Percentiles rank a stretch among this genome's conserved stretches.
Evolutionary conservation across 2,329 filamentous ascomycete genomes (phyloP).

Genomic region (Fusarium sp.): DNA sequence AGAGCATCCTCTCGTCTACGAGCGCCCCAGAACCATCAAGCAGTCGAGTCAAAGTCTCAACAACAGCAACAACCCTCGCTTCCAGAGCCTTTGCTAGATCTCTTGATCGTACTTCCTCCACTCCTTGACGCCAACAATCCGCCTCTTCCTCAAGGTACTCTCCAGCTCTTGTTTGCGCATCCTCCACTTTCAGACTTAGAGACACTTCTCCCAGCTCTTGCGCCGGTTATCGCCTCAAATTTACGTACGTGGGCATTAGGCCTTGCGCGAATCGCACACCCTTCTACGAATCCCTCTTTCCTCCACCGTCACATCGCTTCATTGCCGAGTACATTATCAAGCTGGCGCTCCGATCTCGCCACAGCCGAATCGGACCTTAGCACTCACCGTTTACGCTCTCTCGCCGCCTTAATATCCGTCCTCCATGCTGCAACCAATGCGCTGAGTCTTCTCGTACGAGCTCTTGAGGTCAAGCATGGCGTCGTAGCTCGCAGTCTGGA

Average conservation of each 20-base stretch:
- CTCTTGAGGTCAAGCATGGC: conserved; percentile 69
- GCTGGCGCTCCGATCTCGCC: conserved; percentile 54
- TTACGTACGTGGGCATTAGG: conserved; percentile 64
- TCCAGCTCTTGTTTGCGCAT: conserved; percentile 62
- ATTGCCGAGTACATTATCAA: conserved; percentile 58
- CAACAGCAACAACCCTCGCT: conserved; percentile 45
- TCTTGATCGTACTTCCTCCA: conserved; percentile 67
- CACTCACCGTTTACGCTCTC: conserved; percentile 56
- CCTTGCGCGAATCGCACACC: conserved; percentile 63
- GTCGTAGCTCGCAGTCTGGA: conserved; percentile 64
- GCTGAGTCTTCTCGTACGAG: conserved; percentile 60
- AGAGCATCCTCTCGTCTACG: conserved; percentile 48
- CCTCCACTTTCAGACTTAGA: conserved; percentile 65
- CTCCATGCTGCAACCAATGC: conserved; percentile 57
- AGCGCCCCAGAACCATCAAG: conserved; percentile 34
- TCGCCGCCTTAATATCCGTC: conserved; percentile 55
- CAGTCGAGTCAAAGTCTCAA: conserved; percentile 42
- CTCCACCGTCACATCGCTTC: conserved; percentile 69
- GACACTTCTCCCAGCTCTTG: conserved; percentile 62
- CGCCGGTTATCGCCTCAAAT: conserved; percentile 62
- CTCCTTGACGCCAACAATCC: conserved; percentile 57
- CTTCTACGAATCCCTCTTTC: conserved; percentile 66
- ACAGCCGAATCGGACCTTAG: conserved; percentile 54
- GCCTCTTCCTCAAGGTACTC: conserved; percentile 54
- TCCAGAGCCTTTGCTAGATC: conserved; percentile 63